Conservation (phyloP, 1,139 yeast genomes). For the Kazachstania sp. region DNA sequence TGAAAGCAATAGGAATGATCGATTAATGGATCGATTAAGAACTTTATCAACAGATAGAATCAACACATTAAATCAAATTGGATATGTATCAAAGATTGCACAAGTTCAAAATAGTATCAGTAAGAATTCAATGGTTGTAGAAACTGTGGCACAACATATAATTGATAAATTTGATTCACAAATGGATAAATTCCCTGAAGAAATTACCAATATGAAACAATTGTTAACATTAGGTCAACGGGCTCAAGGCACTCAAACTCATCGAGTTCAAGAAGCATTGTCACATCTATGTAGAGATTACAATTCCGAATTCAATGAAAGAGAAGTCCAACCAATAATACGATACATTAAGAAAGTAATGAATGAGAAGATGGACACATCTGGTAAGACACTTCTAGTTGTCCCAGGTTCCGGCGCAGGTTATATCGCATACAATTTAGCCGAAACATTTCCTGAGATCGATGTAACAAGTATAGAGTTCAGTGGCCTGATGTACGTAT, state of each 20-base stretch:
- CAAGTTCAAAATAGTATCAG: constrained; percentile 29
- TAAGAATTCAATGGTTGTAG: constrained; percentile 1
- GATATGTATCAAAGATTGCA: constrained; percentile 46
- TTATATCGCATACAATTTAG: constrained; percentile 55
- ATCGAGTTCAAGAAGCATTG: constrained; percentile 56
- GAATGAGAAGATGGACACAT: constrained; percentile 17
- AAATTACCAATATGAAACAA: not conserved
- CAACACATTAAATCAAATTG: constrained; percentile 36
- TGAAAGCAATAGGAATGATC: constrained; percentile 18
- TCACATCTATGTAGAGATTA: constrained; percentile 75
- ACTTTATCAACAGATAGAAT: constrained; percentile 7
- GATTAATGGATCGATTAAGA: constrained; percentile 15
- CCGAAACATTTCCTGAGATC: constrained; percentile 32
- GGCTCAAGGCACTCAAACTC: not conserved
- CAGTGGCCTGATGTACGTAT: constrained; percentile 60
- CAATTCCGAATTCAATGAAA: constrained; percentile 36
- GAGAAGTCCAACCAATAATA: constrained; percentile 47
- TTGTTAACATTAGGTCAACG: constrained; percentile 4
- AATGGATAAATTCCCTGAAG: not conserved
- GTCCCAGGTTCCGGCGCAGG: constrained; percentile 82
- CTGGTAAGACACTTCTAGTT: constrained; percentile 34
- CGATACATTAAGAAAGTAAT: constrained; percentile 37
- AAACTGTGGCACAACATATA: not conserved
- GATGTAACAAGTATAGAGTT: constrained; percentile 63
- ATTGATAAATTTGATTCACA: not conserved